Conservation (phyloP, 768 basidiomycete genomes). For the Boletus bicolor region DNA sequence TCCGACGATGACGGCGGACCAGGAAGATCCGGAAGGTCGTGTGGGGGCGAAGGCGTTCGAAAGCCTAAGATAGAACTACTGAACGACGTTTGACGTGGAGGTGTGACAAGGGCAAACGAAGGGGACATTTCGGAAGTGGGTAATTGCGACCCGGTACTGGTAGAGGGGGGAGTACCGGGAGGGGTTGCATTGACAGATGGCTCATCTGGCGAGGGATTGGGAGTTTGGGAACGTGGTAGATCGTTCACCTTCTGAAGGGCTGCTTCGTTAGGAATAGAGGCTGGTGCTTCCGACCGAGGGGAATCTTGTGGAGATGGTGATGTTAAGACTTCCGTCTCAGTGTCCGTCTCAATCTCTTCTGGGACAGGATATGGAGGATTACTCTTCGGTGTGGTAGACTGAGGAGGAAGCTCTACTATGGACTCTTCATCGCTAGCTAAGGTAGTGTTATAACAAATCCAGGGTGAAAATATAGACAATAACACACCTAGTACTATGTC, state of each 20-base stretch:
- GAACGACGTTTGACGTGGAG: constrained; percentile 43
- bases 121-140: constrained; percentile 7
- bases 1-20: constrained; percentile 57
- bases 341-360: constrained; percentile 21
- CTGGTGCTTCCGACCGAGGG: constrained; percentile 9
- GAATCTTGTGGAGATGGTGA: constrained; percentile 22
- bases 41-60: constrained; percentile 62
- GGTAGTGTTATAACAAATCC: background rate
- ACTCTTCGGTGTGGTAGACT: constrained; percentile 29
- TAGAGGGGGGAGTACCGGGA: constrained; percentile 23
- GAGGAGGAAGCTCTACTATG: constrained; percentile 13
- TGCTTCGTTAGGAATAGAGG: constrained; percentile 9
- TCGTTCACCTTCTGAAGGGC: constrained; percentile 17
- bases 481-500: constrained; percentile 21
- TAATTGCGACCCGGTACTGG: background rate
- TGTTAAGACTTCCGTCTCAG: constrained; percentile 28
- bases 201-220: background rate
- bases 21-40: constrained; percentile 62
- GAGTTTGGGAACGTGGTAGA: constrained; percentile 14
- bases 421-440: constrained; percentile 42
- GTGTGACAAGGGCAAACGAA: constrained; percentile 40
- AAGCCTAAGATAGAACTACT: constrained; percentile 46
- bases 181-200: constrained; percentile 22
- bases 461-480: background rate
- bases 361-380: constrained; percentile 11